Evolutionary conservation across 176 grass and related monocot genomes (phyloP), one percentile per base, ranked within the genome.

Genomic region (Tuctoria greenei): DNA sequence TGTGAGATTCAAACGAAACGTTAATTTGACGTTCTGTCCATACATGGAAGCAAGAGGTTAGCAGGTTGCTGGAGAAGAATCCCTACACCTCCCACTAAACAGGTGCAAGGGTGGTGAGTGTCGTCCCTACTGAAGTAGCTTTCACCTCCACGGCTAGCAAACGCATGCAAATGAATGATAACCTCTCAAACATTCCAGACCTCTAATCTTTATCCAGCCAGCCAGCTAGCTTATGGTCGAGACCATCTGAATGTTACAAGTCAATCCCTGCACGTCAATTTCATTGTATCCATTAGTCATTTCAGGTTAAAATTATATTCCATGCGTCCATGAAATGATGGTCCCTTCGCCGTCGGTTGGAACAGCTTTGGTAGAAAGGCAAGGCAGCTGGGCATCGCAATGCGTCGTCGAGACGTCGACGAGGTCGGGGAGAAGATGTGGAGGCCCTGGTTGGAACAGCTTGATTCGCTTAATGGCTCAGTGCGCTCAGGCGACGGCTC

Each of bases 141-240:
- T 50, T 49, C 51, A 12, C 7, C 51, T 5, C 18, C 50, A 52
- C 50, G 21, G 0, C 50, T 52, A 18, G 46, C 7, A n/a, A 8
- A 21, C 51, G 1, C 7, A 21, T 54, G 20, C 20, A 7, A 21
- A 5, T 21, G 21, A 54, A 20, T 54, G 6, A n/a, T 16, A 25
- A 58, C 23, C n/a, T 49, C 76, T 40, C n/a, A 72, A 40, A 73
- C 21, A 31, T 85, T 85, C 83, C 69, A 67, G 76, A 79, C 66
- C 60, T 47, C 21, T 20, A 49, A 66, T 52, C 61, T 18, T 46
- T 24, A 79, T 45, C 16, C 13, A 26, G n/a, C 38, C 24, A 25
- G 55, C 10, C 10, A 20, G 42, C 42, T 10, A 51, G 47, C 17
- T 70, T 37, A 56, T 66, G 74, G 66, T 44, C 38, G 74, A 54